Base-by-base conservation (phyloP, 1,139 yeast species). In the Taphrina betulina region DNA sequence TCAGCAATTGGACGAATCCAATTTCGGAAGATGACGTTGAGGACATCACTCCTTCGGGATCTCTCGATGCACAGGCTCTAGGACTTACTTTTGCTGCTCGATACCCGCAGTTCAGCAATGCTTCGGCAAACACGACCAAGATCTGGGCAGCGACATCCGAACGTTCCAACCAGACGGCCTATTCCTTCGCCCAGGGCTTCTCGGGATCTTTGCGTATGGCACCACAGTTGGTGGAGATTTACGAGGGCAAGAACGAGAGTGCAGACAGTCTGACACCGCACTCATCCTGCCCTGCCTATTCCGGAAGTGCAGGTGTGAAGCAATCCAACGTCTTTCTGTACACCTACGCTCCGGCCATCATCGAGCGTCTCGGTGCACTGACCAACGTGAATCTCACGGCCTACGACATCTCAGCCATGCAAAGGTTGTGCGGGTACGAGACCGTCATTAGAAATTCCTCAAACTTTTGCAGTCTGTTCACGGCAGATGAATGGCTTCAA, bases 101-200 rank as follows among this genome's bases (percentile, higher is more conserved):
- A 5, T 41, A 41, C 16, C 45, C 45, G 7, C 45, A 41, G n/a
- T 41, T 41, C 45, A 41, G 45, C 35, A 41, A 41, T 17, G 45
- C 45, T 2, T 26, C 45, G n/a, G 45, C 45, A 7, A 41, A 41
- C 22, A 41, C 45, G 2, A 41, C 45, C 8, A 41, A 41, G 35
- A 41, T 41, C 3, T 41, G 45, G 45, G 45, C 45, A 2, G 45
- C 45, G 10, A 41, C 45, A 8, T 41, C 45, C 8, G 45, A 41
- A 14, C 33, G 45, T 5, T 41, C 45, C 14, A 41, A 41, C 23
- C 35, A 41, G 22, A 41, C 45, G 5, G 45, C 45, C 8, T 41
- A 41, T 17, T 24, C 45, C 17, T 41, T 41, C 14, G 45, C 45
- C 12, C 45, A 28, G 28, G 45, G 45, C n/a, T 41, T 41, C 35